Evolutionary conservation across 2,329 filamentous ascomycete species (phyloP).

Genomic region (Cercospora berteroae): DNA sequence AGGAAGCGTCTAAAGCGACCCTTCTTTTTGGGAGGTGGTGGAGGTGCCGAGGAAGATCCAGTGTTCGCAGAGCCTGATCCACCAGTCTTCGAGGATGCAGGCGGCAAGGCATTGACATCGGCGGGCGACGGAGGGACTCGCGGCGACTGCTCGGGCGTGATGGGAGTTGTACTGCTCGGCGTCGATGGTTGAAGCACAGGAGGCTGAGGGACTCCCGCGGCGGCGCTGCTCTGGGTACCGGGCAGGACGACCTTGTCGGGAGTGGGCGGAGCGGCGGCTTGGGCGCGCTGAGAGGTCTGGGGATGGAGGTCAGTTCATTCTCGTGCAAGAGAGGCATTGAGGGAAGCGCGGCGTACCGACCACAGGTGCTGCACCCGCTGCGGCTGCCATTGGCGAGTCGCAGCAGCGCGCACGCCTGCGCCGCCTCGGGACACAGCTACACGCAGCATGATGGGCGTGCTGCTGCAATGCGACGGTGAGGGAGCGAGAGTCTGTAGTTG

Average conservation of each 20-base stretch:
- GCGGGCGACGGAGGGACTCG: constrained; percentile 27
- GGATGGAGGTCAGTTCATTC: not conserved
- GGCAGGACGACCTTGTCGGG: constrained; percentile 38
- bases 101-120: constrained; percentile 23
- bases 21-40: constrained; percentile 57
- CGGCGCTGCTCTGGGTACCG: constrained; percentile 33
- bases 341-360: not conserved
- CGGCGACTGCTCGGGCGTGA: constrained; percentile 22
- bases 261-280: constrained; percentile 31
- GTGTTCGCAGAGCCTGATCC: constrained; percentile 41
- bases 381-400: constrained; percentile 23
- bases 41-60: constrained; percentile 43
- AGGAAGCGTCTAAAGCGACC: constrained; percentile 75
- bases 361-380: constrained; percentile 9
- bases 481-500: not conserved
- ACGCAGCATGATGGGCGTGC: constrained; percentile 25
- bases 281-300: constrained; percentile 28
- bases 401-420: constrained; percentile 9
- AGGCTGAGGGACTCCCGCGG: constrained; percentile 34
- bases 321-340: not conserved
- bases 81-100: constrained; percentile 28
- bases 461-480: constrained; percentile 3
- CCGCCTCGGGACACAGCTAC: constrained; percentile 26
- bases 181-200: constrained; percentile 28
- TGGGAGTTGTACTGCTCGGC: constrained; percentile 13